A percentile compares a stretch with the other conserved stretches of the same genome.
Evolutionary conservation across 75 land plant species (phyloP).

Genomic region (Cryptomeria japonica): DNA sequence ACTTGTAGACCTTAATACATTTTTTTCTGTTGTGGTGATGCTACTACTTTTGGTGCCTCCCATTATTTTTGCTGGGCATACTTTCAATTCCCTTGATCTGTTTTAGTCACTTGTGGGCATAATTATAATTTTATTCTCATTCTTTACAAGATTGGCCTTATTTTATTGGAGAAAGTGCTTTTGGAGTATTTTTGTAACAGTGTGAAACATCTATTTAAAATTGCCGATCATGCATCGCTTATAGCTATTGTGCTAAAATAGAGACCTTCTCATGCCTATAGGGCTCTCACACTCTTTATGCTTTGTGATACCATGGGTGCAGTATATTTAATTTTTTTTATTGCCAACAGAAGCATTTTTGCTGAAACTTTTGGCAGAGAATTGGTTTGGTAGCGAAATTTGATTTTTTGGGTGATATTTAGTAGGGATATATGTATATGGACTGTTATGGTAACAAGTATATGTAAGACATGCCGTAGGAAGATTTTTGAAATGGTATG

Average conservation of each 20-base stretch:
- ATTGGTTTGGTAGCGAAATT: neutral
- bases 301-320: conserved; percentile 4
- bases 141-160: neutral
- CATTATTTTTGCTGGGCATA: neutral
- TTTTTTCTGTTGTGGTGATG: neutral
- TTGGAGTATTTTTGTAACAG: neutral
- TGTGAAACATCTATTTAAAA: neutral
- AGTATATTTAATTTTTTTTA: neutral
- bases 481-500: neutral
- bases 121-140: neutral
- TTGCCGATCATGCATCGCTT: neutral
- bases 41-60: neutral
- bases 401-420: neutral
- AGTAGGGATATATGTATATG: neutral
- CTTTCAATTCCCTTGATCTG: neutral
- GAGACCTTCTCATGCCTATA: neutral
- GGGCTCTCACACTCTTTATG: neutral
- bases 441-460: neutral
- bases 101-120: neutral
- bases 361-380: neutral
- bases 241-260: neutral
- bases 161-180: neutral
- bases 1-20: neutral
- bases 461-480: neutral
- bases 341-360: neutral